Conservation (phyloP, 108 stramenopile genomes). For the Nannochloropsis gaditana region DNA sequence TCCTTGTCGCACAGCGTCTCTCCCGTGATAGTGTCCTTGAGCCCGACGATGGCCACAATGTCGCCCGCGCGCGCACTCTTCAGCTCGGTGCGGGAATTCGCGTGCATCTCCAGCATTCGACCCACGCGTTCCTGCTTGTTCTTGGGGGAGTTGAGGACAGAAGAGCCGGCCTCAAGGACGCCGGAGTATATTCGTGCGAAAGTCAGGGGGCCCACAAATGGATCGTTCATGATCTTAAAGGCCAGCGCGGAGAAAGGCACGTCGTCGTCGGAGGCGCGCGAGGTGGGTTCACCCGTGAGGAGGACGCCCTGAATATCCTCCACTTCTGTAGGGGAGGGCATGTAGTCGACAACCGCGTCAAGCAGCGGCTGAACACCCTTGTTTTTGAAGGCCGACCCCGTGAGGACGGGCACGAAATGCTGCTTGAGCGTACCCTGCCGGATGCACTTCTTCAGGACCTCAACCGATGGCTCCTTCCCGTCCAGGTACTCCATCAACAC, state of each 20-base stretch:
- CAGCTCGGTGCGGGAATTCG: conserved; percentile 53
- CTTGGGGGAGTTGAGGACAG: conserved; percentile 90
- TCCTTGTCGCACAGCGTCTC: conserved; percentile 56
- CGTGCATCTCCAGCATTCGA: conserved; percentile 65
- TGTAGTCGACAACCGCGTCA: conserved; percentile 82
- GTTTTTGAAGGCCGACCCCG: conserved; percentile 57
- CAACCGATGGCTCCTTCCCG: conserved; percentile 54
- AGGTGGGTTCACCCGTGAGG: conserved; percentile 22
- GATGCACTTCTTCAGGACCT: conserved; percentile 72
- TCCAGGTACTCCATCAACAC: conserved; percentile 43
- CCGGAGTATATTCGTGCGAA: conserved; percentile 57
- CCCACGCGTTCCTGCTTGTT: conserved; percentile 78
- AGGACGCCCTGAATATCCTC: conserved; percentile 79
- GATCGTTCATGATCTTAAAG: conserved; percentile 58
- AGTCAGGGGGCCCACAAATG: conserved; percentile 53
- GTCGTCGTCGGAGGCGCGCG: conserved; percentile 70
- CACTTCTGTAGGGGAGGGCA: conserved; percentile 79
- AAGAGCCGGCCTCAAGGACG: conserved; percentile 39
- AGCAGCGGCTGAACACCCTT: conserved; percentile 81
- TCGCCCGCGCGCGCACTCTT: conserved; percentile 54
- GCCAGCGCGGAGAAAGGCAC: conserved; percentile 58
- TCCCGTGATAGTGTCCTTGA: conserved; percentile 54
- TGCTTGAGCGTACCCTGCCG: conserved; percentile 81
- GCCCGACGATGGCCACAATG: conserved; percentile 28
- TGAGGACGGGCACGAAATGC: conserved; percentile 54